A percentile compares a stretch with the other conserved stretches of the same genome.
Evolutionary conservation across 2,329 filamentous ascomycete species (phyloP).

Genomic region (Aspergillus alliaceus): DNA sequence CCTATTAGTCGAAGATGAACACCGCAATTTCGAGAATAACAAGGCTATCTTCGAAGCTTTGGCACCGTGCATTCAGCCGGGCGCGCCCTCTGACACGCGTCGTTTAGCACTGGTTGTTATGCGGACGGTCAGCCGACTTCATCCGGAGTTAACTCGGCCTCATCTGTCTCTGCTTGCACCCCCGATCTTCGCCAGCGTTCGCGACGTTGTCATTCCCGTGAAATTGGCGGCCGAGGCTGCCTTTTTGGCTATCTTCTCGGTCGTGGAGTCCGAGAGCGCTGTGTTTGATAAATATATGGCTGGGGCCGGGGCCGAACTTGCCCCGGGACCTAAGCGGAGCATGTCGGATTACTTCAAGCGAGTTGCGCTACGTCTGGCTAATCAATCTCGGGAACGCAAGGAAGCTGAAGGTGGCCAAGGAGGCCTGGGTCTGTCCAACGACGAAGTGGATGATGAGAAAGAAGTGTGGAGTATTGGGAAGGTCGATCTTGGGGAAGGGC

Average conservation of each 20-base stretch:
- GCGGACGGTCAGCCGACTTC: constrained; percentile 76
- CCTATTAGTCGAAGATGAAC: constrained; percentile 63
- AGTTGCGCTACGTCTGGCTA: constrained; percentile 79
- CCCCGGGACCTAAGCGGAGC: constrained; percentile 74
- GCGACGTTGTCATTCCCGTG: constrained; percentile 89
- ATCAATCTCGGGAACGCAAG: constrained; percentile 81
- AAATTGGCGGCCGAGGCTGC: constrained; percentile 94
- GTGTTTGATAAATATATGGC: constrained; percentile 91
- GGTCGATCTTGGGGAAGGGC: constrained; percentile 71
- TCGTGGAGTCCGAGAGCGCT: constrained; percentile 79
- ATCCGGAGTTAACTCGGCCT: constrained; percentile 77
- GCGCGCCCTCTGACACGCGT: constrained; percentile 76
- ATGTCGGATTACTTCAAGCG: constrained; percentile 98
- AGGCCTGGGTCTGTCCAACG: constrained; percentile 79
- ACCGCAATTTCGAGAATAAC: constrained; percentile 68
- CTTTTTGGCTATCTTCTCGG: constrained; percentile 85
- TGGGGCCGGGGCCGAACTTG: constrained; percentile 64
- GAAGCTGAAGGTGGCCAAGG: constrained; percentile 90
- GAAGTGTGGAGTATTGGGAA: constrained; percentile 96
- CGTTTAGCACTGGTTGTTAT: constrained; percentile 83
- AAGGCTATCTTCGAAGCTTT: constrained; percentile 80
- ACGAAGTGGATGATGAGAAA: constrained; percentile 90
- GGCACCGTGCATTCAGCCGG: constrained; percentile 72
- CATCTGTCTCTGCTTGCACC: constrained; percentile 78
- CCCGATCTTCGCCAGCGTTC: constrained; percentile 83